Evolutionary conservation across 805 yeast species (phyloP).

Genomic region (Candida gorgasii): DNA sequence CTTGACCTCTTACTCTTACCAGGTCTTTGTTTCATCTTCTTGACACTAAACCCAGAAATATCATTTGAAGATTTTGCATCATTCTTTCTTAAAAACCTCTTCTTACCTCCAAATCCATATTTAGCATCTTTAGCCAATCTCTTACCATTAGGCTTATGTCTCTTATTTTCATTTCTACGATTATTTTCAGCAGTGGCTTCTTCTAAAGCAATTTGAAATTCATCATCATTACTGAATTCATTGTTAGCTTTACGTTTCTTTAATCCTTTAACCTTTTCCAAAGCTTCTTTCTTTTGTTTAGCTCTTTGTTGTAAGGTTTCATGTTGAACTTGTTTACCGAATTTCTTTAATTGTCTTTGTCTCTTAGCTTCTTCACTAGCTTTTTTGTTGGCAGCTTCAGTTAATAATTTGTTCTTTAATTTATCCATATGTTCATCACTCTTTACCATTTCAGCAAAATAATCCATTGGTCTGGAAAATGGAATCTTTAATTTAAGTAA

Average conservation of each 20-base stretch:
- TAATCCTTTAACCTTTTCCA: slow-evolving; percentile 87
- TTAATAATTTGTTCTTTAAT: slow-evolving; percentile 75
- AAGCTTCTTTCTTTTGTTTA: slow-evolving; percentile 85
- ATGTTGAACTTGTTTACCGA: slow-evolving; percentile 95
- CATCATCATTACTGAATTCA: slow-evolving; percentile 69
- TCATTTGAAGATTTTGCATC: slow-evolving; percentile 73
- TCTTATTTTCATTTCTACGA: slow-evolving; percentile 40
- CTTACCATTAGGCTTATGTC: slow-evolving; percentile 60
- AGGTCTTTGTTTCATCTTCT: slow-evolving; percentile 54
- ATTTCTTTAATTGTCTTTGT: slow-evolving; percentile 93
- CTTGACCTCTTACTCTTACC: slow-evolving; percentile 44
- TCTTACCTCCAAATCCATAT: slow-evolving; percentile 78
- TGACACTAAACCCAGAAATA: slow-evolving; percentile 54
- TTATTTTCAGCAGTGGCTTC: slow-evolving; percentile 72
- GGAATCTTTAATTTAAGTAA: slow-evolving; percentile 74
- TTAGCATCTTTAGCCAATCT: slow-evolving; percentile 71
- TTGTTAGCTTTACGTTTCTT: slow-evolving; percentile 83
- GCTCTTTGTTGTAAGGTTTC: slow-evolving; percentile 92
- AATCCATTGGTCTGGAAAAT: slow-evolving; percentile 90
- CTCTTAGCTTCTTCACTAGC: slow-evolving; percentile 91
- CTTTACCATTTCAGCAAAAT: slow-evolving; percentile 98
- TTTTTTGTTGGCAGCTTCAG: slow-evolving; percentile 80
- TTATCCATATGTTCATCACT: slow-evolving; percentile 98
- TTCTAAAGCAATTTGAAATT: slow-evolving; percentile 87
- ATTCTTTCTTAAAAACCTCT: slow-evolving; percentile 70